Base-by-base conservation (phyloP, 2,329 filamentous ascomycete species). In the Apiospora koreana region DNA sequence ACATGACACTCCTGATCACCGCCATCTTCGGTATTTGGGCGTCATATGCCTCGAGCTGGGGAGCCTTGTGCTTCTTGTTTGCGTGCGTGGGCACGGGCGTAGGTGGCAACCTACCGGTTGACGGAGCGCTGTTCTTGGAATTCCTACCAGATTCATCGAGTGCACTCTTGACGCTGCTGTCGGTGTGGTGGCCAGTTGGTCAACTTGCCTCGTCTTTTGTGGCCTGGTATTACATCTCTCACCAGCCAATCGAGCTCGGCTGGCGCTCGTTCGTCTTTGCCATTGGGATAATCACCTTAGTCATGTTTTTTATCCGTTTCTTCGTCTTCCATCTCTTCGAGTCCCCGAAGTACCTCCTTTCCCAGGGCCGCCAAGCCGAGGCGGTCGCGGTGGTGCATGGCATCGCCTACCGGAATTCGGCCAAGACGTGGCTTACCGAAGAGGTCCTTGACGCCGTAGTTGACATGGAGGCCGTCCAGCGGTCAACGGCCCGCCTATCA, bases 131-230 rank as follows among this genome's bases (percentile, higher is more conserved):
- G 2, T 96, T 97, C 79, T 86, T 97, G 46, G 94, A 97, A 77
- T 95, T 95, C 74, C 82, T 97, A 0, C 94, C 94, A 0, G 91
- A 92, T 70, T 88, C 91, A 0, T 92, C 89, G n/a, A 90, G 89
- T 72, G 89, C 90, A 42, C 86, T 96, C 18, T 83, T 96, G 41
- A 96, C 93, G 0, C 85, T 95, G 65, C 85, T 97, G n/a, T 94
- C 92, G 8, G 88, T 94, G 9, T 96, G 93, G 92, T 97, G 94
- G 93, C 93, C 94, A 0, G 82, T 97, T 23, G 94, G 94, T 7
- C 93, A 96, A 77, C 85, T 97, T 9, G 86, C 92, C 69, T 90
- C 92, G 1, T 92, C 90, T 2, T 81, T 93, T 6, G 84, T 93
- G 65, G 93, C 92, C 8, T 95, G 93, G 93, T 92, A 86, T 64